phyloP scores from a whole-genome alignment of 176 grass and related monocot species.

The Guadua angustifolia region DNA sequence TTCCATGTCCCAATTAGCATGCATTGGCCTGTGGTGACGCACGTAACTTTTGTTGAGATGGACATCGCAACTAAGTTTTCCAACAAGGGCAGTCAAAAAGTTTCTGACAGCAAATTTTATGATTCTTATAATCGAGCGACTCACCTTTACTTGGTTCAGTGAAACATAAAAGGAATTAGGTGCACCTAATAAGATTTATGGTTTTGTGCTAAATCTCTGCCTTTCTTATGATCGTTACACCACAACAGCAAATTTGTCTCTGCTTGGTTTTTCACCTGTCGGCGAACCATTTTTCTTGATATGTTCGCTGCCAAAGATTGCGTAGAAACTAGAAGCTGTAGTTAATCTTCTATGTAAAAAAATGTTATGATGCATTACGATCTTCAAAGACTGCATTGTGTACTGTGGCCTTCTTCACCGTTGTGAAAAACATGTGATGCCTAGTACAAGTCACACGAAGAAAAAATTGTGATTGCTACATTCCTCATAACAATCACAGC shows the following conservation, averaged over 20 bases:
- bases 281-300: neutral
- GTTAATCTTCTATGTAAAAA: neutral
- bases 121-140: neutral
- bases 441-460: no score
- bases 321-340: neutral
- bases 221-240: neutral
- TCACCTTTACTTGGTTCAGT: slow-evolving; percentile 25
- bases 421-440: neutral
- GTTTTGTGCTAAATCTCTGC: slow-evolving; percentile 10
- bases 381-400: neutral
- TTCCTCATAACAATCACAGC: neutral
- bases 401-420: neutral
- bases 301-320: neutral
- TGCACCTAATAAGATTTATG: slow-evolving; percentile 51
- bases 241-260: neutral
- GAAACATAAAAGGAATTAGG: slow-evolving; percentile 51
- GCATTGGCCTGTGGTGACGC: slow-evolving; percentile 15
- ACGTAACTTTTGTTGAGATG: slow-evolving; percentile 20
- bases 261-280: neutral
- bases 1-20: neutral
- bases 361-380: neutral
- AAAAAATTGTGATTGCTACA: neutral
- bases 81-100: slow-evolving; percentile 5
- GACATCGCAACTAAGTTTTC: slow-evolving; percentile 33
- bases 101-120: neutral